A percentile compares a stretch with the other conserved stretches of the same genome.
phyloP scores from a whole-genome alignment of 805 yeast genomes.

The Saccharomycopsis fermentans region DNA sequence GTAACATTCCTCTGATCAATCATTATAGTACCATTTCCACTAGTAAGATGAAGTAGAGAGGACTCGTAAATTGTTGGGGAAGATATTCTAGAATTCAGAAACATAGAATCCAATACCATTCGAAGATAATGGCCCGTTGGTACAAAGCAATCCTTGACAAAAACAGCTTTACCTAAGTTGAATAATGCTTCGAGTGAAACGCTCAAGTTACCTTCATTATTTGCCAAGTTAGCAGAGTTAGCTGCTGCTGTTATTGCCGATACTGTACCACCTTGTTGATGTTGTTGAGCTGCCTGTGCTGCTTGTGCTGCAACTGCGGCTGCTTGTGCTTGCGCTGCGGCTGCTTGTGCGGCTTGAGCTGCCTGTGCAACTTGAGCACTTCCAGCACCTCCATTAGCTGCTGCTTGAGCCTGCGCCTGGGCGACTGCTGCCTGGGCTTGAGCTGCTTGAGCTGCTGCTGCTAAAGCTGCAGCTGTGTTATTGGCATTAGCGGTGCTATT shows the following conservation, averaged over 20 bases:
- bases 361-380: not conserved
- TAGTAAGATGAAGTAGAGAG: conserved; percentile 13
- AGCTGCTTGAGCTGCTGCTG: not conserved
- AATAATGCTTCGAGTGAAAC: conserved; percentile 60
- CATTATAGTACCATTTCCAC: conserved; percentile 17
- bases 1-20: conserved; percentile 18
- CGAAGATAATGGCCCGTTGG: conserved; percentile 73
- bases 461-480: not conserved
- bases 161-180: conserved; percentile 67
- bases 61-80: conserved; percentile 36
- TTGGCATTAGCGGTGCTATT: not conserved
- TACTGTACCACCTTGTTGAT: not conserved
- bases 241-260: not conserved
- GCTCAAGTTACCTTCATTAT: conserved; percentile 7
- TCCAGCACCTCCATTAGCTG: not conserved
- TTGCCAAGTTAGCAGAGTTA: not conserved
- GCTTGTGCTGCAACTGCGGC: not conserved
- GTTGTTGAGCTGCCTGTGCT: not conserved
- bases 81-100: conserved; percentile 51
- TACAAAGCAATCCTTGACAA: conserved; percentile 74
- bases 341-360: not conserved
- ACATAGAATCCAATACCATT: conserved; percentile 69
- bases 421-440: not conserved
- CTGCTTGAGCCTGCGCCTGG: not conserved
- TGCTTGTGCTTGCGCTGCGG: not conserved